Evolutionary conservation across 2,329 filamentous ascomycete genomes (phyloP), one percentile per base, ranked within the genome.

Genomic region (Ceratocystiopsis minuta): DNA sequence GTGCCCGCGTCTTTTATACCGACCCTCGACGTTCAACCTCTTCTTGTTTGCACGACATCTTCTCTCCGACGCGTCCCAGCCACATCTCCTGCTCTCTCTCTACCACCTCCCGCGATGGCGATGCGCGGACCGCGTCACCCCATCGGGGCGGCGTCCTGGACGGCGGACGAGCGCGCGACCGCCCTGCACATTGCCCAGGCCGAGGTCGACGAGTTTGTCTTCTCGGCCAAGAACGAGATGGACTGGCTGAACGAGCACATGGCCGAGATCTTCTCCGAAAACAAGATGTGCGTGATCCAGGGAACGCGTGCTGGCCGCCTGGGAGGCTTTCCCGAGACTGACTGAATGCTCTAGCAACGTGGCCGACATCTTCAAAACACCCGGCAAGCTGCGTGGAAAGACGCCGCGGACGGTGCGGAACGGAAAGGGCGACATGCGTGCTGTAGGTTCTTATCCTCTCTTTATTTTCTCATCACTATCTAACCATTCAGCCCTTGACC

Each of bases 241-340:
- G 87, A 96, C 57, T 98, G 90, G 90, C 67, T 98, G 52, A 96
- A 98, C 55, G 90, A 96, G 63, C 90, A 98, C 59, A 95, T 98
- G 88, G 75, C 76, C 39, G 85, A 93, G 48, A 84, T 98, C 54
- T 93, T 96, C 57, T 80, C 78, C 53, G 77, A 80, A 52, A 81
- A 86, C 55, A 76, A 87, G 61, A 74, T 86, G 90, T 95, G 73
- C 54, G 80, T 70, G 38, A 20, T 20, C 3, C 11, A 14, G 5
- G 4, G 16, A 12, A 20, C 17, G 24, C n/a, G 32, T 33, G 10
- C n/a, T 17, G 38, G 17, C 14, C 37, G 20, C 14, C 11, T 53
- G 24, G 24, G 24, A 28, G 11, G 24, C 24, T 10, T 28, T n/a
- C n/a, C n/a, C 24, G 24, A 28, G 24, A 28, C 24, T 28, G 24